Evolutionary conservation across 192 early-diverging fungal genomes (phyloP), one percentile per base, ranked within the genome.

Genomic region (Mortierella antarctica): DNA sequence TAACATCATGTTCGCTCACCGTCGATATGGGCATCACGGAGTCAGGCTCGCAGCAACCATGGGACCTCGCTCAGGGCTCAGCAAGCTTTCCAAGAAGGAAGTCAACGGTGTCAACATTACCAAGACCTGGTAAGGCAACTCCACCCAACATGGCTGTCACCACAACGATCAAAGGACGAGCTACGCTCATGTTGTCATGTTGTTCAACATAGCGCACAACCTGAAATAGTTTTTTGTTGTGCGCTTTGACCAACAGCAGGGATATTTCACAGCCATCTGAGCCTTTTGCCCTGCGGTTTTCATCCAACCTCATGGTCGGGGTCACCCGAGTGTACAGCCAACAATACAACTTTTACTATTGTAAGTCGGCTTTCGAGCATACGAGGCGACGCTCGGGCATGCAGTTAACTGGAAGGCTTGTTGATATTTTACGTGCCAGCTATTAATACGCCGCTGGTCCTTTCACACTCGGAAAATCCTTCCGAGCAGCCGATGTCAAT

Each of bases 281-380:
- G 54, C 89, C 88, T 12, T 75, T 90, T 48, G 89, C 89, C 0
- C 71, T 90, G 20, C 70, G 89, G 13, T 70, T 90, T 47, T 85
- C 83, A 12, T 90, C 89, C 39, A 90, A 89, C 68, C 64, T 90
- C 17, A 86, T 90, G 88, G 62, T 89, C 45, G 89, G 89, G 13
- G 83, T 90, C 10, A 74, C 80, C 44, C 72, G 89, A 11, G 82
- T 90, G 1, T 88, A 84, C 53, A 63, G 74, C 31, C 87, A 90
- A 56, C 89, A 90, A 51, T 87, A 84, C 42, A 71, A 65, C n/a
- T 87, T 87, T 67, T 88, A 87, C 66, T 84, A 86, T 42, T 44
- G 89, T 90, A 82, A 57, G 63, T 18, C 8, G n/a, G 4, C 42
- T 8, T 42, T 40, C 2, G 40, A 12, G n/a, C n/a, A n/a, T n/a